Evolutionary conservation across 495 filamentous ascomycete species (phyloP).

Genomic region (Evernia prunastri): DNA sequence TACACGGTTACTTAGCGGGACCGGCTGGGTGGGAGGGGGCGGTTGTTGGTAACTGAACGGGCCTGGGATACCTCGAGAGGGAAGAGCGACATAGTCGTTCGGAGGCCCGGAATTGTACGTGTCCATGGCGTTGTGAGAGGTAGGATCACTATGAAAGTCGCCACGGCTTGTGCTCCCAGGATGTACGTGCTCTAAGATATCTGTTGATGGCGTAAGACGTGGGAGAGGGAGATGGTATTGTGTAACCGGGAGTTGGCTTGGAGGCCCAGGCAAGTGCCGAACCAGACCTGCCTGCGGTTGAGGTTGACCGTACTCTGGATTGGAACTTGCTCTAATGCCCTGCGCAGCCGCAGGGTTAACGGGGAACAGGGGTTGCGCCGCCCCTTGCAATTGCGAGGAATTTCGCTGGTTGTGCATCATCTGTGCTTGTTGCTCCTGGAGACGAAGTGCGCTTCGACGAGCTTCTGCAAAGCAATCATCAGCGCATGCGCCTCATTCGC

Average conservation of each 20-base stretch:
- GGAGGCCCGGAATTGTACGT: neutral
- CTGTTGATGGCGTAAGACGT: conserved; percentile 8
- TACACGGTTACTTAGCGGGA: neutral
- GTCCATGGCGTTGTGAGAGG: conserved; percentile 1
- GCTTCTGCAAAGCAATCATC: neutral
- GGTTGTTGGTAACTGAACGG: conserved; percentile 2
- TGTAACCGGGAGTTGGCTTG: neutral
- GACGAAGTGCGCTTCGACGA: neutral
- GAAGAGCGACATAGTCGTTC: neutral
- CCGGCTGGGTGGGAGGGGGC: neutral
- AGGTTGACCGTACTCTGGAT: conserved; percentile 8
- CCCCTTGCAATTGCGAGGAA: neutral
- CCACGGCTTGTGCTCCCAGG: conserved; percentile 11
- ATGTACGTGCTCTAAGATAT: conserved; percentile 6
- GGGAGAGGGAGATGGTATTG: neutral
- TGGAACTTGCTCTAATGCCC: conserved; percentile 1
- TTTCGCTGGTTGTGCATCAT: conserved; percentile 1
- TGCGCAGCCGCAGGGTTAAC: neutral
- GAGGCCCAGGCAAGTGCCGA: conserved; percentile 7
- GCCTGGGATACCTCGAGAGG: conserved; percentile 6
- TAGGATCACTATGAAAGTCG: conserved; percentile 12
- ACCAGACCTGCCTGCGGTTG: neutral
- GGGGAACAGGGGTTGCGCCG: neutral
- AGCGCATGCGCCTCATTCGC: neutral
- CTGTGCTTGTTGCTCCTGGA: neutral